Evolutionary conservation across 306 rosid genomes (phyloP).

Genomic region (Trichosanthes cucumerina): DNA sequence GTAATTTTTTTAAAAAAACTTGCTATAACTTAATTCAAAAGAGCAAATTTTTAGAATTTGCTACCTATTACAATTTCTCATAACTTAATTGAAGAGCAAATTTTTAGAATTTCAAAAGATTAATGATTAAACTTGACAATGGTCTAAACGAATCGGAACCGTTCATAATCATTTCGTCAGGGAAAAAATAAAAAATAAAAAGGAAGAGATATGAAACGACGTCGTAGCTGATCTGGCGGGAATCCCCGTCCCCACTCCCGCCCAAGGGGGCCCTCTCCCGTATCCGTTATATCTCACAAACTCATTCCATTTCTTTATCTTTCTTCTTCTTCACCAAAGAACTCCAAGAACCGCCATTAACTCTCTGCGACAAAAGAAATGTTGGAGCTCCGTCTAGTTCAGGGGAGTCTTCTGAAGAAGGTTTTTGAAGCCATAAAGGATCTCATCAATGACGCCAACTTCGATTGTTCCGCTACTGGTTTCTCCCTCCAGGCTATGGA

Average conservation of each 20-base stretch:
- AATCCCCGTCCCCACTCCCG: background rate
- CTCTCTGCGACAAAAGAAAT: background rate
- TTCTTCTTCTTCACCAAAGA: background rate
- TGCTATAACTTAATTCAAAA: too few species aligned
- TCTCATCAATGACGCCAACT: slow-evolving; percentile 60
- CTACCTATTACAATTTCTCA: too few species aligned
- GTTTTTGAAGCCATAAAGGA: slow-evolving; percentile 28
- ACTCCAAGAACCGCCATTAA: slow-evolving; percentile 52
- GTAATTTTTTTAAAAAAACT: too few species aligned
- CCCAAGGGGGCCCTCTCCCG: too few species aligned
- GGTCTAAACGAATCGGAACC: background rate
- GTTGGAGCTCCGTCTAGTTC: slow-evolving; percentile 15
- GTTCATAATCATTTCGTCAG: too few species aligned
- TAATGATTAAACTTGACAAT: too few species aligned
- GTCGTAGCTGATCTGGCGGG: slow-evolving; percentile 10
- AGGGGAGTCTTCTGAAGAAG: slow-evolving; percentile 18
- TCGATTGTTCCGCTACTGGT: slow-evolving; percentile 21
- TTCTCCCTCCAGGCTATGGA: slow-evolving; percentile 77
- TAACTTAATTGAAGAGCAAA: too few species aligned
- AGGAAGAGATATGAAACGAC: background rate
- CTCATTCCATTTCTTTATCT: background rate
- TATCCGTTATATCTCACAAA: background rate
- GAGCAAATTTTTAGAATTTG: too few species aligned
- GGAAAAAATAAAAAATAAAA: background rate
- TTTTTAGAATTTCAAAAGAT: too few species aligned